These are phyloP conservation scores for Colletotrichum sp. DNA, from an alignment of 2,329 filamentous ascomycete genomes.

Conservation along the genomic window DNA sequence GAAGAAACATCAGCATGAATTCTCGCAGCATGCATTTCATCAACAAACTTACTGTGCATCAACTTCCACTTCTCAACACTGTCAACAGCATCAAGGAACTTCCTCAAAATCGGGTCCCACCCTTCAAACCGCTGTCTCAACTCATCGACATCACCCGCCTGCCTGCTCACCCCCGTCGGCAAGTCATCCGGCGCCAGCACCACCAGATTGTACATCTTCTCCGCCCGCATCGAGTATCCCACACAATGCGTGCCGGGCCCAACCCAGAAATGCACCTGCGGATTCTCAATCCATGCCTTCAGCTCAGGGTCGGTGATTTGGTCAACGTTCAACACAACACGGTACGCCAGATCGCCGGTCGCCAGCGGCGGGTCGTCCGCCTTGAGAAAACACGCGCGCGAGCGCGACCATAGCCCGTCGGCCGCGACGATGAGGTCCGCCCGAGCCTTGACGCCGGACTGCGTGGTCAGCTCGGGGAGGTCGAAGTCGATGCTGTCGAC, in stretches of 20 bases:
- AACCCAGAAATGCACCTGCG: conserved; percentile 65
- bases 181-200: conserved; percentile 69
- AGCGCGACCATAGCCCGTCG: conserved; percentile 68
- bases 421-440: conserved; percentile 67
- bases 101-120: conserved; percentile 66
- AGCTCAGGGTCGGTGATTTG: conserved; percentile 57
- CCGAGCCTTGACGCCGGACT: conserved; percentile 38
- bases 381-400: conserved; percentile 53
- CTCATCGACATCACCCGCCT: conserved; percentile 61
- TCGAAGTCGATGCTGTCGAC: conserved; percentile 55
- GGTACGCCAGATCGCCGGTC: conserved; percentile 70
- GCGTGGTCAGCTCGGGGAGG: conserved; percentile 42
- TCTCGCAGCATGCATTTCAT: not conserved
- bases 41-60: conserved; percentile 51
- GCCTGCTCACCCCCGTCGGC: conserved; percentile 55
- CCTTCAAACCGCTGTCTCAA: conserved; percentile 63
- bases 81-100: conserved; percentile 54
- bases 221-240: conserved; percentile 64
- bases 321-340: conserved; percentile 60
- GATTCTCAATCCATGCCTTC: conserved; percentile 55
- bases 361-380: conserved; percentile 53
- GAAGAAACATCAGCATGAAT: not conserved
- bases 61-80: conserved; percentile 73
- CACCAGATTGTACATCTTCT: conserved; percentile 69
- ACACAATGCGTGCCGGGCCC: conserved; percentile 67